Conservation (phyloP, 2,329 filamentous ascomycete genomes). For the Paraphoma chrysanthemicola region DNA sequence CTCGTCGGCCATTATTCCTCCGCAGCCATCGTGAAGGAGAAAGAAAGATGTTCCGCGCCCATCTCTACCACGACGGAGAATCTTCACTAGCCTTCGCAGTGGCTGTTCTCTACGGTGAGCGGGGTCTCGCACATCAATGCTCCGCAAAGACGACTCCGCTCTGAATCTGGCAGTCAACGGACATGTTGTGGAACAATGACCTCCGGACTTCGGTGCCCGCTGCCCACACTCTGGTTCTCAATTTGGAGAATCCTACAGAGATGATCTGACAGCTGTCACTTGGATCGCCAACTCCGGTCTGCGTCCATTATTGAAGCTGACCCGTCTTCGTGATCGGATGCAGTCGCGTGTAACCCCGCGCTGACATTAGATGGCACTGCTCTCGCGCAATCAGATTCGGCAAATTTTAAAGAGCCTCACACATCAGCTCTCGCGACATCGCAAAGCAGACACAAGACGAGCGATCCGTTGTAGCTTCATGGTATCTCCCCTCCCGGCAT, state of each 20-base stretch:
- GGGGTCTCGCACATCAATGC: neutral
- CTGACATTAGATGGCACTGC: neutral
- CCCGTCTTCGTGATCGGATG: neutral
- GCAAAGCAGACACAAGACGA: neutral
- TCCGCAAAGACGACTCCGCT: neutral
- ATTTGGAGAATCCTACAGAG: neutral
- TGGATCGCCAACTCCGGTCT: neutral
- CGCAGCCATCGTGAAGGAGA: neutral
- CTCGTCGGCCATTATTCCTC: conserved; percentile 1
- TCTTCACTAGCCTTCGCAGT: neutral
- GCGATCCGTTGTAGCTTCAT: neutral
- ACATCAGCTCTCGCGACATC: neutral
- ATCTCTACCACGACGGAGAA: neutral
- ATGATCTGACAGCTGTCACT: conserved; percentile 3
- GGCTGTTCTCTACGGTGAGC: neutral
- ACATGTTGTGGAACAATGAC: neutral
- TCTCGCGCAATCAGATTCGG: neutral
- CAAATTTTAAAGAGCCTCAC: neutral
- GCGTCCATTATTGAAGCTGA: neutral
- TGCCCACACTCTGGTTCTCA: neutral
- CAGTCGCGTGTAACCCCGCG: neutral
- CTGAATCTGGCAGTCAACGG: neutral
- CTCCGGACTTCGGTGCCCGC: neutral
- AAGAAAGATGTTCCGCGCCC: neutral
- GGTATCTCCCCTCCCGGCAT: neutral